Conservation (phyloP, 257 asterid species). For the Solanum virginianum region DNA sequence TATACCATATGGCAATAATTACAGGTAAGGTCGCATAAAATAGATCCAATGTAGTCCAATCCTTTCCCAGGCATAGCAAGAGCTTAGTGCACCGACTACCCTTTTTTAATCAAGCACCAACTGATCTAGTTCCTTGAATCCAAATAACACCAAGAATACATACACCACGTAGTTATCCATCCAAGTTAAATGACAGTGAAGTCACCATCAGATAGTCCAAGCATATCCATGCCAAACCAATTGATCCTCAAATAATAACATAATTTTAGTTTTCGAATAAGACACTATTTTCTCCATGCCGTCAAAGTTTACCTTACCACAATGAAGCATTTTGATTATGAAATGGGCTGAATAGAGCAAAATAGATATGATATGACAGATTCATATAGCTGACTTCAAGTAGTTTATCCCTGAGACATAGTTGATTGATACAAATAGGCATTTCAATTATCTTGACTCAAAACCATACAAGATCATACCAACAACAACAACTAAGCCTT, state of each 20-base stretch:
- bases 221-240: neutral
- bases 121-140: neutral
- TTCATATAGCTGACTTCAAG: neutral
- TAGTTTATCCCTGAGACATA: neutral
- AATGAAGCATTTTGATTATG: neutral
- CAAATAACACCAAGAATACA: neutral
- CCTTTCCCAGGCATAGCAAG: neutral
- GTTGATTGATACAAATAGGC: neutral
- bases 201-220: neutral
- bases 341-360: neutral
- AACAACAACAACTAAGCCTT: neutral
- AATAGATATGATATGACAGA: neutral
- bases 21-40: neutral
- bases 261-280: neutral
- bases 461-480: too few relatives aligned
- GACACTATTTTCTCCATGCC: neutral
- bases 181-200: neutral
- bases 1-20: neutral
- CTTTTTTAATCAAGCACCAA: neutral
- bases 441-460: neutral
- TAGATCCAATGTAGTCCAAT: neutral
- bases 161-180: neutral
- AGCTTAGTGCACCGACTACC: neutral
- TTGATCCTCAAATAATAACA: neutral
- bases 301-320: neutral